A percentile compares a stretch with the other conserved stretches of the same genome.
Conservation (phyloP, 345 rosid genomes). For the Pistacia integerrima region DNA sequence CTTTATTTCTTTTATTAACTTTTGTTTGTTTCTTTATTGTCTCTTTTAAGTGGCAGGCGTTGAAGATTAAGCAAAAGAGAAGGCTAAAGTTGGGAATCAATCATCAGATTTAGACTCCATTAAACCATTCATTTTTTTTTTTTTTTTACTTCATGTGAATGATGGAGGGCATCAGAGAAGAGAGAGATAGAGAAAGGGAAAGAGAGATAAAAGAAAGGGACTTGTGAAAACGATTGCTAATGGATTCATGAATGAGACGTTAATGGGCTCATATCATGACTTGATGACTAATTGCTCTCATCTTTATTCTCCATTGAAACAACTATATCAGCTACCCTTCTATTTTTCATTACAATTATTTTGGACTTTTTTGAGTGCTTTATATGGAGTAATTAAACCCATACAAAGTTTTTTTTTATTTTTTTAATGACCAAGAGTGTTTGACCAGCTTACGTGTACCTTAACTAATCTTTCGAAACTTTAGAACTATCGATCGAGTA, state of each 20-base stretch:
- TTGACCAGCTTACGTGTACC: too few species aligned
- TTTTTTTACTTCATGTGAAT: conserved; percentile 12
- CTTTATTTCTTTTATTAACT: background rate
- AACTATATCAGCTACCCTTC: too few species aligned
- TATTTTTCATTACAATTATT: too few species aligned
- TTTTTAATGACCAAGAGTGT: too few species aligned
- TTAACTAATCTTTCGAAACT: too few species aligned
- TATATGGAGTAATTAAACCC: too few species aligned
- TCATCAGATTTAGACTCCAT: conserved; percentile 35
- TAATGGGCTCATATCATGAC: background rate
- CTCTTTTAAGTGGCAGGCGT: conserved; percentile 16
- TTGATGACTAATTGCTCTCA: too few species aligned
- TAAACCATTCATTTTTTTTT: conserved; percentile 21
- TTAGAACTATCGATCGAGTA: too few species aligned
- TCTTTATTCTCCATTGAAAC: too few species aligned
- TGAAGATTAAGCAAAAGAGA: conserved; percentile 27
- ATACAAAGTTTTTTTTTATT: too few species aligned
- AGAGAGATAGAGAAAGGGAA: background rate
- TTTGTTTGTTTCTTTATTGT: background rate
- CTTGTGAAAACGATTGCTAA: conserved; percentile 23
- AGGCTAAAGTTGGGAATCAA: conserved; percentile 34
- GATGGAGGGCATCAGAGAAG: conserved; percentile 2
- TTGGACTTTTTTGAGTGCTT: too few species aligned
- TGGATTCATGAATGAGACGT: conserved; percentile 22
- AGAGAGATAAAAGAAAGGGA: conserved; percentile 19